These are phyloP conservation scores for Xylaria sp. DNA, from an alignment of 2,329 filamentous ascomycete species.

Conservation along the genomic window DNA sequence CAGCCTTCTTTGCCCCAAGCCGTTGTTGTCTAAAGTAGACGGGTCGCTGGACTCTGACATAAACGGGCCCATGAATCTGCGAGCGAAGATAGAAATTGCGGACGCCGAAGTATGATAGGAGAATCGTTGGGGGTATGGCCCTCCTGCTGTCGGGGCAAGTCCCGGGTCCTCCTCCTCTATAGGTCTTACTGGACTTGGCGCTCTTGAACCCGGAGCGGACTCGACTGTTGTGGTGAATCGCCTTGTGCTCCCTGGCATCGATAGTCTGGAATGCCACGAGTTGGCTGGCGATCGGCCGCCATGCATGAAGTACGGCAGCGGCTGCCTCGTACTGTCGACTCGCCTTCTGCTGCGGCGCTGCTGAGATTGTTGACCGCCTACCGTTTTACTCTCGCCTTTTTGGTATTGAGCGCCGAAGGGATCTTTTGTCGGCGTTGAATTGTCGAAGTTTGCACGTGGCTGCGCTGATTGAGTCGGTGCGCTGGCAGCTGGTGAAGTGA, in stretches of 20 bases:
- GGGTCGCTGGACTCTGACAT: constrained; percentile 26
- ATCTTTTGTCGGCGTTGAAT: constrained; percentile 1
- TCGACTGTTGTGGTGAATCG: constrained; percentile 19
- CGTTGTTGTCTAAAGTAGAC: neutral
- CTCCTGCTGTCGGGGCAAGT: neutral
- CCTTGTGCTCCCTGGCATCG: neutral
- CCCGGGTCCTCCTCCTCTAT: neutral
- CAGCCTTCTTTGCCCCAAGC: constrained; percentile 3
- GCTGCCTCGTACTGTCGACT: neutral
- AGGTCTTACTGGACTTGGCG: neutral
- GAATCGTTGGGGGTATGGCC: neutral
- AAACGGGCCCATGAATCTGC: constrained; percentile 32
- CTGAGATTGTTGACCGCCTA: neutral
- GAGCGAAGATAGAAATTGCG: constrained; percentile 28
- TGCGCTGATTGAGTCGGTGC: neutral
- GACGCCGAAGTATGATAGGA: constrained; percentile 25
- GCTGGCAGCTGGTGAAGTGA: constrained; percentile 1
- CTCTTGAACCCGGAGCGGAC: neutral
- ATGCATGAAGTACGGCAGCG: constrained; percentile 31
- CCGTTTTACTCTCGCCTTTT: neutral
- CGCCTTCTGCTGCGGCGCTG: neutral
- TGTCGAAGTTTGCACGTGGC: neutral
- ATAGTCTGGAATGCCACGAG: constrained; percentile 22
- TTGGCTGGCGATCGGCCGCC: constrained; percentile 27
- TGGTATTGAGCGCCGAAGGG: neutral